Conservation (phyloP, 2,329 filamentous ascomycete species). For the Xylaria multiplex region DNA sequence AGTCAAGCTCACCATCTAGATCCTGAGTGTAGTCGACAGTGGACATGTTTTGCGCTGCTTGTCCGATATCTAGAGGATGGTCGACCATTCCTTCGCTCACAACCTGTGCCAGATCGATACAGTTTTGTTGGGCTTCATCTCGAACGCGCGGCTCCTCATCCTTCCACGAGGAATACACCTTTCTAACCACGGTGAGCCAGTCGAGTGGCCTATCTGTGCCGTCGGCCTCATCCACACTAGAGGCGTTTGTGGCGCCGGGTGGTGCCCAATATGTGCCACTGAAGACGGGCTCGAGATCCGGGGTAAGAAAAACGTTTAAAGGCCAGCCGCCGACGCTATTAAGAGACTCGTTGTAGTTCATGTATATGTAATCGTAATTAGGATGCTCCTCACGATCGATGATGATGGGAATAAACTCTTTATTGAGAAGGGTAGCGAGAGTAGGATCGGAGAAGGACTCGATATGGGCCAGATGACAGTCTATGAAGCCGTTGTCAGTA, state of each 20-base stretch:
- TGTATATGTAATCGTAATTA: conserved; percentile 94
- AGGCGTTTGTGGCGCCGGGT: conserved; percentile 65
- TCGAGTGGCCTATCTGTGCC: conserved; percentile 72
- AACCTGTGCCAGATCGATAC: conserved; percentile 83
- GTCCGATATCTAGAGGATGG: conserved; percentile 39
- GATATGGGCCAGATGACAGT: conserved; percentile 89
- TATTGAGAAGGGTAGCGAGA: conserved; percentile 84
- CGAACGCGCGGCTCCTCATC: conserved; percentile 86
- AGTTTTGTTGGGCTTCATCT: conserved; percentile 83
- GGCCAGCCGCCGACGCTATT: conserved; percentile 93
- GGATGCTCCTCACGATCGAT: conserved; percentile 94
- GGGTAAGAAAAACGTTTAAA: conserved; percentile 94
- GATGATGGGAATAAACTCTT: conserved; percentile 88
- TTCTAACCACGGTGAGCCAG: conserved; percentile 84
- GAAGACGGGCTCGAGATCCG: conserved; percentile 91
- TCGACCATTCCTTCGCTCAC: conserved; percentile 76
- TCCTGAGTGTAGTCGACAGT: conserved; percentile 45
- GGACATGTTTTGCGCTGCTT: conserved; percentile 10
- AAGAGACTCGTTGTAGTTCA: conserved; percentile 97
- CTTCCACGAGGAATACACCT: conserved; percentile 79
- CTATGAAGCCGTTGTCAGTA: conserved; percentile 53
- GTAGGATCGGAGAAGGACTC: conserved; percentile 89
- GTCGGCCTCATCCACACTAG: conserved; percentile 54
- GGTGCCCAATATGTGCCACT: conserved; percentile 97
- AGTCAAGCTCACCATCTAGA: conserved; percentile 77